Evolutionary conservation across 1,284 basidiomycete species (phyloP), one percentile per base, ranked within the genome.

Genomic region (Trametes pubescens): DNA sequence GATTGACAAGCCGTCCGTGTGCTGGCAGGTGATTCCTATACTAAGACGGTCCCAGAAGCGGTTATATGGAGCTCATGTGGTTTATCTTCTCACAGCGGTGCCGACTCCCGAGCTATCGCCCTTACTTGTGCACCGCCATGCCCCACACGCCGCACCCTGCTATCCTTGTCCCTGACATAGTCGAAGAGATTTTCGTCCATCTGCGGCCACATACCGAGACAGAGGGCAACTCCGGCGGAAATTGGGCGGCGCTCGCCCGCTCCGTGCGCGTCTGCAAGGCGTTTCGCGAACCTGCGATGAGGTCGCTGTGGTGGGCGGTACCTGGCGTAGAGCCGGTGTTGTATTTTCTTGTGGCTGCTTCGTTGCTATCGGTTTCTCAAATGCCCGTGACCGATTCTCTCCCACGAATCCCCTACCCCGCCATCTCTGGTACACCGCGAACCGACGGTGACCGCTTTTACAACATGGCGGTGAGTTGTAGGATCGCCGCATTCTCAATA

Each of bases 291-390:
- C 56, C 56, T 11, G 56, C 56, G 10, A 26, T 26, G 2, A 49
- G 21, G 35, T 26, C 56, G 1, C 21, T 58, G 37, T 58, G 56
- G 56, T 58, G 56, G 56, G 46, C 47, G n/a, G 14, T 58, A 4
- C 56, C 56, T 26, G 56, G 47, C 4, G 14, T 58, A 26, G 56
- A 38, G n/a, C 56, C 56, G 26, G 56, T 34, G 7, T 32, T 51
- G 22, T n/a, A 32, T 8, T 16, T 51, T 10, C 44, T 56, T 7
- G 54, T 3, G 4, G 14, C 21, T 5, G 7, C 16, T 26, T 56
- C 54, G 18, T 26, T n/a, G 38, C 4, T 44, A 7, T 34, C 38
- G 4, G 18, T 29, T 9, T 18, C 40, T 43, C 14, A 13, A 3
- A 43, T 7, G 16, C 6, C 14, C 40, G 40, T 43, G 18, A 32